A percentile compares a stretch with the other conserved stretches of the same genome.
Conservation (phyloP, 2,329 filamentous ascomycete genomes). For the Elsinoe fawcettii region DNA sequence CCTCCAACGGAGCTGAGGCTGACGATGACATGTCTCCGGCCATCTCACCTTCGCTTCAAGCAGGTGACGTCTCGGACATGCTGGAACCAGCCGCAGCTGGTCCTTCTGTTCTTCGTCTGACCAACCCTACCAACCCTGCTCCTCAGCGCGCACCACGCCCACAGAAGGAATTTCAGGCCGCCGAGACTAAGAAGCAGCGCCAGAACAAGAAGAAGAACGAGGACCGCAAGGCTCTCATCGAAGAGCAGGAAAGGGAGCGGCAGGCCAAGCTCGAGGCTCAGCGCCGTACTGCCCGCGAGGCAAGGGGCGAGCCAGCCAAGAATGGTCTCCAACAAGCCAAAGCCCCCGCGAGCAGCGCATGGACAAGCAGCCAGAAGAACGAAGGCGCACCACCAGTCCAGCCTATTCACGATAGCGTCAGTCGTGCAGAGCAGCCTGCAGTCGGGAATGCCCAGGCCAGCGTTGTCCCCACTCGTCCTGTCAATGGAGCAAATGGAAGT, state of each 20-base stretch:
- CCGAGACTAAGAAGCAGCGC: constrained; percentile 88
- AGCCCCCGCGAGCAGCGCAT: constrained; percentile 46
- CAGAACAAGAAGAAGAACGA: constrained; percentile 88
- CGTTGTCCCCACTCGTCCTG: constrained; percentile 26
- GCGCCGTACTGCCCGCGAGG: constrained; percentile 69
- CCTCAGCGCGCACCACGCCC: constrained; percentile 51
- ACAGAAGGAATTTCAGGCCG: constrained; percentile 54
- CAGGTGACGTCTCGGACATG: constrained; percentile 81
- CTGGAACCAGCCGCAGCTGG: constrained; percentile 63
- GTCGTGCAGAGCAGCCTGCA: constrained; percentile 33
- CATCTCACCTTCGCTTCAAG: constrained; percentile 55
- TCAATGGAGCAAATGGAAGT: constrained; percentile 28
- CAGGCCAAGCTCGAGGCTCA: constrained; percentile 73
- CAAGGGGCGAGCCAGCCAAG: constrained; percentile 74
- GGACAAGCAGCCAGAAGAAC: constrained; percentile 36
- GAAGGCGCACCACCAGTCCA: constrained; percentile 19
- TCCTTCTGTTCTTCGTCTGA: constrained; percentile 71
- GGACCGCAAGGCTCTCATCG: constrained; percentile 63
- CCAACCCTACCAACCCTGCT: constrained; percentile 52
- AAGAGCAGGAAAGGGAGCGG: constrained; percentile 71
- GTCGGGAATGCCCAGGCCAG: constrained; percentile 32
- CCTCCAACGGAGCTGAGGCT: constrained; percentile 64
- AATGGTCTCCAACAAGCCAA: constrained; percentile 55
- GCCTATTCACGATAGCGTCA: constrained; percentile 45
- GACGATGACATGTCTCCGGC: constrained; percentile 72